phyloP scores from a whole-genome alignment of 2,329 filamentous ascomycete species.

The Phialophora verrucosa region DNA sequence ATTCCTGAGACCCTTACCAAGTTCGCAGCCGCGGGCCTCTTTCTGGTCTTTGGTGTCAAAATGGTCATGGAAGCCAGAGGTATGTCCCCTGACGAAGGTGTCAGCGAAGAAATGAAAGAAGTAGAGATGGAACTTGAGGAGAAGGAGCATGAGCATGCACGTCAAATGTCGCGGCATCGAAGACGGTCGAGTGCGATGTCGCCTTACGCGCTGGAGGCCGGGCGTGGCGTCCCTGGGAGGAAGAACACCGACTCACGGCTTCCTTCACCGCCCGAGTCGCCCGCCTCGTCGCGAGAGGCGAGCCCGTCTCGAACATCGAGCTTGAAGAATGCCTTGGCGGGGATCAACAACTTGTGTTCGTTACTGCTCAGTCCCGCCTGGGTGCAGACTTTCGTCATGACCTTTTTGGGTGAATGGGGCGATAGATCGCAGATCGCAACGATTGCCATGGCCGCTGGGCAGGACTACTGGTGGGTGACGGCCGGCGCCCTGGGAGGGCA shows the following conservation, averaged over 20 bases:
- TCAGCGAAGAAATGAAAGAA: slow-evolving; percentile 96
- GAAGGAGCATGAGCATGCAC: slow-evolving; percentile 75
- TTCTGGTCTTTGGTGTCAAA: slow-evolving; percentile 86
- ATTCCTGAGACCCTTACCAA: slow-evolving; percentile 91
- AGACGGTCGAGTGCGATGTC: slow-evolving; percentile 64
- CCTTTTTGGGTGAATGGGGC: slow-evolving; percentile 97
- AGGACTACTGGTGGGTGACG: slow-evolving; percentile 99
- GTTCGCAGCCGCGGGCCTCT: slow-evolving; percentile 81
- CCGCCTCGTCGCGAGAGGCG: slow-evolving; percentile 69
- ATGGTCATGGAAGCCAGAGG: slow-evolving; percentile 83
- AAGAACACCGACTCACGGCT: slow-evolving; percentile 77
- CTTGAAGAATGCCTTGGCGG: slow-evolving; percentile 58
- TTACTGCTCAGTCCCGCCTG: slow-evolving; percentile 91
- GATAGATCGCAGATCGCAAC: slow-evolving; percentile 97
- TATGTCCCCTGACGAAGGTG: slow-evolving; percentile 88
- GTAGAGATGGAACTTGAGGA: slow-evolving; percentile 93
- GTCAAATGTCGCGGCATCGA: slow-evolving; percentile 63
- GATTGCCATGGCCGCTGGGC: slow-evolving; percentile 96
- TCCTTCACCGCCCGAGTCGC: slow-evolving; percentile 78
- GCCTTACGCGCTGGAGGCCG: slow-evolving; percentile 80
- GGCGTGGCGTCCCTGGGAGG: slow-evolving; percentile 64
- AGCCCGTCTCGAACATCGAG: slow-evolving; percentile 56
- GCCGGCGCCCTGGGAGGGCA: slow-evolving; percentile 86
- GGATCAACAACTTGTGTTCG: slow-evolving; percentile 83
- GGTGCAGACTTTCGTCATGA: slow-evolving; percentile 99